phyloP scores from a whole-genome alignment of 352 stramenopile species.

The Globisporangium cystogenes region DNA sequence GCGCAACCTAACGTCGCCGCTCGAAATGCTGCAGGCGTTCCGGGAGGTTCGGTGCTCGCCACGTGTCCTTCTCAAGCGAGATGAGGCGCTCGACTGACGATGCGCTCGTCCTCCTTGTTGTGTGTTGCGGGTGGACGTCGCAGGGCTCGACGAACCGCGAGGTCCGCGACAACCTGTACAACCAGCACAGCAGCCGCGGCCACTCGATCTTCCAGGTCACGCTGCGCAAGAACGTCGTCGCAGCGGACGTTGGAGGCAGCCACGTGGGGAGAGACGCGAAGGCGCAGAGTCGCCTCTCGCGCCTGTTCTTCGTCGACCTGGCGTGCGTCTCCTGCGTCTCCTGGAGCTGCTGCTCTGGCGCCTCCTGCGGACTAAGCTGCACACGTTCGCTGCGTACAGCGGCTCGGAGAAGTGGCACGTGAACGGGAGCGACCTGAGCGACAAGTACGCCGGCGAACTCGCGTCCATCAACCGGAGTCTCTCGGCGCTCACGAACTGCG shows the following conservation, averaged over 20 bases:
- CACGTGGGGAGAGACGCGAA: background rate
- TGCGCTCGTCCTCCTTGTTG: too few relatives aligned
- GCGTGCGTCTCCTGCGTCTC: slow-evolving; percentile 39
- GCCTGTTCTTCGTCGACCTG: slow-evolving; percentile 70
- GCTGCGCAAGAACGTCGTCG: slow-evolving; percentile 28
- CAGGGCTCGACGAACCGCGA: slow-evolving; percentile 62
- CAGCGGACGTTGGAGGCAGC: background rate
- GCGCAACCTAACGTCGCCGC: slow-evolving; percentile 28
- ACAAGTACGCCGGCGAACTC: slow-evolving; percentile 61
- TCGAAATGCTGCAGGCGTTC: slow-evolving; percentile 56
- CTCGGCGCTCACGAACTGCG: slow-evolving; percentile 67
- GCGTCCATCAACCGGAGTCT: slow-evolving; percentile 74
- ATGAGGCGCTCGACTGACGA: too few relatives aligned
- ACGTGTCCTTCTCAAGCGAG: too few relatives aligned
- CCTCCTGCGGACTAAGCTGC: too few relatives aligned
- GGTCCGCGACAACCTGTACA: slow-evolving; percentile 70
- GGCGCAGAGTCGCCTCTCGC: slow-evolving; percentile 38
- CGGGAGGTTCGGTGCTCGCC: slow-evolving; percentile 36
- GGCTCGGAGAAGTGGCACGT: slow-evolving; percentile 70
- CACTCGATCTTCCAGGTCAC: slow-evolving; percentile 76
- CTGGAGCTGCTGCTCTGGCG: background rate
- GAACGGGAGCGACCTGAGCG: slow-evolving; percentile 38
- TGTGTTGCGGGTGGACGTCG: too few relatives aligned
- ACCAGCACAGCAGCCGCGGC: slow-evolving; percentile 59
- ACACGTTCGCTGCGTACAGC: slow-evolving; percentile 21